A percentile compares a stretch with the other conserved stretches of the same genome.
Evolutionary conservation across 2,329 filamentous ascomycete species (phyloP).

Genomic region (Pezicula rhizophila): DNA sequence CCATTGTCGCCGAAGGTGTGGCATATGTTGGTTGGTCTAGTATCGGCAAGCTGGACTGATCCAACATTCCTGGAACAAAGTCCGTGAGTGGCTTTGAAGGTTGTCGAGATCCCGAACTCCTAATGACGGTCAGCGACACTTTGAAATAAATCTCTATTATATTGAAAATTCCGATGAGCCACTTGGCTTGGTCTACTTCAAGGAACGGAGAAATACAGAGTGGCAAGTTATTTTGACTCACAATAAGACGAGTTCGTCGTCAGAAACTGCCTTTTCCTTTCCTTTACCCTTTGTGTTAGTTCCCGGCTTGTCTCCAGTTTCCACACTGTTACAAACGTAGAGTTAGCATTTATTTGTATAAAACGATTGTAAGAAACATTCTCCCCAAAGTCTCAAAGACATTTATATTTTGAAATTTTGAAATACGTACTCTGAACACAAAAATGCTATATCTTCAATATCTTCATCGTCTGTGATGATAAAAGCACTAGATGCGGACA

Average conservation of each 20-base stretch:
- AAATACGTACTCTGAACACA: conserved; percentile 28
- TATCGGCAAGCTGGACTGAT: conserved; percentile 54
- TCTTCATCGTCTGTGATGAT: conserved; percentile 21
- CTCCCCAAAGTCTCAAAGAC: no score
- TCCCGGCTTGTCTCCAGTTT: conserved; percentile 15
- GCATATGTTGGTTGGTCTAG: conserved; percentile 64
- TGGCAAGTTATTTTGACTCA: no score
- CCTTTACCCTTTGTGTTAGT: conserved; percentile 1
- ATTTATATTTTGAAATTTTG: no score
- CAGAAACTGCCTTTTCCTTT: background rate
- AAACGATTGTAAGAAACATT: no score
- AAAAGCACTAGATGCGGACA: conserved; percentile 1
- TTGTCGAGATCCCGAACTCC: background rate
- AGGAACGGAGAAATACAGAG: no score
- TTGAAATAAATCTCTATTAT: no score
- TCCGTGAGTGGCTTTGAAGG: conserved; percentile 34
- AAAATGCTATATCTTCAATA: conserved; percentile 31
- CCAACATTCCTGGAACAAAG: conserved; percentile 63
- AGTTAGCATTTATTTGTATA: no score
- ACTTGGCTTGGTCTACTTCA: no score
- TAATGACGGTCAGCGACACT: no score
- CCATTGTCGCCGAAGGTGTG: conserved; percentile 51
- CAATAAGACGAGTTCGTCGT: background rate
- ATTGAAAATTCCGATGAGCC: no score
- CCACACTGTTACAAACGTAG: no score